Evolutionary conservation across 768 basidiomycete genomes (phyloP).

Genomic region (Rossbeevera mucosa): DNA sequence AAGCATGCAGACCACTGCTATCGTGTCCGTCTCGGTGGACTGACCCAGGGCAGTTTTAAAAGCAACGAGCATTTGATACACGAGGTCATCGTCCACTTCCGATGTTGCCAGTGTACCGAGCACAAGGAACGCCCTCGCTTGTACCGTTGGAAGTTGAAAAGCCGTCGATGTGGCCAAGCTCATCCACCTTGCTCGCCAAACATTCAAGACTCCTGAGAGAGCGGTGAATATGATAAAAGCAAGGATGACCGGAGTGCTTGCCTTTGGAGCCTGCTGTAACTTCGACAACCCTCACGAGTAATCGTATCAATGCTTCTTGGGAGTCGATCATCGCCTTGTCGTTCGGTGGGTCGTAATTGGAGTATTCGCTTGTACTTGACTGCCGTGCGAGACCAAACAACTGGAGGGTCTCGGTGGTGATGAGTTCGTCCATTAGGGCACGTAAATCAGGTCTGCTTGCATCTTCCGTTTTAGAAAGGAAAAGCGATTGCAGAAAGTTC

Average conservation of each 20-base stretch:
- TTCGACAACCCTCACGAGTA: slow-evolving; percentile 62
- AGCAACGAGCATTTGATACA: slow-evolving; percentile 91
- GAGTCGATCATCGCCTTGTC: slow-evolving; percentile 56
- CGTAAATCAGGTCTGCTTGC: slow-evolving; percentile 55
- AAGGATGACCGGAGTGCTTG: slow-evolving; percentile 29
- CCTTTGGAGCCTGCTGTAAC: slow-evolving; percentile 66
- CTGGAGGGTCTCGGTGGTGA: slow-evolving; percentile 51
- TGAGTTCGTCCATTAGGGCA: slow-evolving; percentile 57
- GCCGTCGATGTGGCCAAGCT: slow-evolving; percentile 81
- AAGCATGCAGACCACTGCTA: slow-evolving; percentile 81
- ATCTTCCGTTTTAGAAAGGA: slow-evolving; percentile 56
- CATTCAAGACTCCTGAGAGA: slow-evolving; percentile 64
- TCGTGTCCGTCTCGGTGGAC: slow-evolving; percentile 64
- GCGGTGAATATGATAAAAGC: slow-evolving; percentile 8
- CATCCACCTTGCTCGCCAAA: slow-evolving; percentile 95
- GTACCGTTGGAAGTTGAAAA: slow-evolving; percentile 88
- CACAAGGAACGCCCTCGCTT: slow-evolving; percentile 80
- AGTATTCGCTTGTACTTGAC: slow-evolving; percentile 66
- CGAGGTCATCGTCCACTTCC: slow-evolving; percentile 87
- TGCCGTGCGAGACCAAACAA: slow-evolving; percentile 70
- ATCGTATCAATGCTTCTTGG: slow-evolving; percentile 59
- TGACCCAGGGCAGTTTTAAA: slow-evolving; percentile 67
- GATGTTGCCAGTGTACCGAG: slow-evolving; percentile 77
- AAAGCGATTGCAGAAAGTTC: slow-evolving; percentile 77
- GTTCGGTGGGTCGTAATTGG: slow-evolving; percentile 46